Evolutionary conservation across 805 yeast species (phyloP), one percentile per base, ranked within the genome.

Genomic region (Diddensiella caesifluorescens): DNA sequence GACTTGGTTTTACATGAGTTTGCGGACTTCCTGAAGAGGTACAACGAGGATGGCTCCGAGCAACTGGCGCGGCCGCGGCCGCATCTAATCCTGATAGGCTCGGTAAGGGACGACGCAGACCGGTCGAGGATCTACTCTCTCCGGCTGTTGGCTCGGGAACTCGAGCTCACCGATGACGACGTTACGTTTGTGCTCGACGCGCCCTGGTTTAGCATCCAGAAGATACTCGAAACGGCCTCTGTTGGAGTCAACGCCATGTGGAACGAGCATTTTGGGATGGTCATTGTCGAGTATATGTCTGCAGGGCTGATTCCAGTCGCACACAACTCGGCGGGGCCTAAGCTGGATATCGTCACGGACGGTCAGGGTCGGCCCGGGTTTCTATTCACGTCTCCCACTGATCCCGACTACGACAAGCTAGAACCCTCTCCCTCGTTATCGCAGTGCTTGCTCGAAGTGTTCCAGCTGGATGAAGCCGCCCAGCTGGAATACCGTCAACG

Each of bases 241-340:
- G 79, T 77, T 55, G 98, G 98, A 4, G 68, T 92, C 29, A 90
- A 92, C 56, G 88, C 95, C 22, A 92, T 92, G 99, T 92, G 98
- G 98, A 92, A 92, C 63, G 99, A 92, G 67, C 99, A 92, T 66
- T 92, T 92, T 61, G 99, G 99, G 15, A 92, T 92, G 55, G 90
- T 95, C 1, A 90, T 92, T 4, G 98, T 92, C 5, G 99, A 92
- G 62, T 86, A 88, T 59, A 69, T 84, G 65, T 80, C 90, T 1
- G 74, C 83, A 41, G 97, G 97, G 0, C 71, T 83, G 21, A 76
- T 92, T 13, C 97, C 98, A 1, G 65, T 92, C 2, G 92, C 79
- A 2, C 97, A 94, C 63, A 94, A 94, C 3, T 83, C 95, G 40
- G 98, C 96, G 0, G 99, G 99, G 1, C 99, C 99, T 6, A 70